Evolutionary conservation across 306 rosid species (phyloP), one percentile per base, ranked within the genome.

Genomic region (Senna tora): DNA sequence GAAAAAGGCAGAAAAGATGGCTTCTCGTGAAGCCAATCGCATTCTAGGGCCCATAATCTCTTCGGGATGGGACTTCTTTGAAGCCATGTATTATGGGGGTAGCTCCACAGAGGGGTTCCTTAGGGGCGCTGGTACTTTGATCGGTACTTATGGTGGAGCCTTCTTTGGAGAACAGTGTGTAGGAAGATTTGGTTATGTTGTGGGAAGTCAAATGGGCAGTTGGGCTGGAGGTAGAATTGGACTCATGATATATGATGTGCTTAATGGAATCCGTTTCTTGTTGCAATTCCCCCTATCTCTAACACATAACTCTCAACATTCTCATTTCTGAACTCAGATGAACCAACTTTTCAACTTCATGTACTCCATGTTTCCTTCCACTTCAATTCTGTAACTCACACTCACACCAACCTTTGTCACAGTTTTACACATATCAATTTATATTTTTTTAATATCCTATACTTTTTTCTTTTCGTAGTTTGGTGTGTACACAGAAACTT

Each of bases 181-280:
- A 42, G 96, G 96, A 77, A 86, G 90, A 77, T 13, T 89, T 67
- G 99, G 96, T 68, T 91, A 95, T 81, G 93, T 91, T 57, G 84
- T 85, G 49, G 97, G 97, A 85, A 91, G 97, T 84, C 91, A 89
- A 65, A 5, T 88, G 80, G 99, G 99, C 13, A 89, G 96, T 82
- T 91, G 97, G 97, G 78, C 75, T 67, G 99, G 97, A 67, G 96
- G 96, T 79, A 85, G 96, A 71, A 66, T 91, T 41, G 99, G 93
- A 77, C 65, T 89, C 10, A 95, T 91, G 99, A 42, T 81, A 10
- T 88, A 91, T 82, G 97, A 89, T 69, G 96, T 89, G 74, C 69
- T 83, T 33, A 91, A 85, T 78, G 97, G 90, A 60, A 79, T 88
- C 74, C 89, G 84, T 76, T 70, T 77, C 75, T 36, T 91, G 77